These are phyloP conservation scores for Styphnolobium japonicum DNA, from an alignment of 306 rosid species.

Conservation along the genomic window DNA sequence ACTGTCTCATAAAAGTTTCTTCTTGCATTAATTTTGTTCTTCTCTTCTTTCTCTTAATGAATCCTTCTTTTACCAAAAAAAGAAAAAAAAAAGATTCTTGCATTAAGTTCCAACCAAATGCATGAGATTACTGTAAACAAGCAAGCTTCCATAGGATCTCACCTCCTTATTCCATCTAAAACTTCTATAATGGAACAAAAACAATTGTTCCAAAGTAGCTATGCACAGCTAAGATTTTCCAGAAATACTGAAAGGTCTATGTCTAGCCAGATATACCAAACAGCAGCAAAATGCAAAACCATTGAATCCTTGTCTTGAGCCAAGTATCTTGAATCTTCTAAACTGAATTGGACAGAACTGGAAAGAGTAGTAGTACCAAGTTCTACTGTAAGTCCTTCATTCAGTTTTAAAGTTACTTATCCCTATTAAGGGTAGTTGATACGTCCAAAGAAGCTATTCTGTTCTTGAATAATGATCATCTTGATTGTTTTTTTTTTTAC, in stretches of 20 bases:
- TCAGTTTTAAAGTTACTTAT: neutral
- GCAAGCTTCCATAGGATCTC: neutral
- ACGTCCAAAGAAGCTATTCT: neutral
- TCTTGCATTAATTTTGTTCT: neutral
- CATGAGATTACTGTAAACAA: neutral
- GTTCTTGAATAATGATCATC: neutral
- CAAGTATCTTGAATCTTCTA: neutral
- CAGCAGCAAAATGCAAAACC: neutral
- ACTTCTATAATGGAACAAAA: neutral
- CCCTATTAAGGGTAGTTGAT: neutral
- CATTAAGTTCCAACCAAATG: neutral
- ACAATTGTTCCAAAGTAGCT: neutral
- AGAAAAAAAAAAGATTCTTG: neutral
- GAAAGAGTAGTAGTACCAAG: neutral
- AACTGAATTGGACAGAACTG: neutral
- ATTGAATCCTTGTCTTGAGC: neutral
- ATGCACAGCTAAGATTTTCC: neutral
- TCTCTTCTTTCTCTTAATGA: too few relatives aligned
- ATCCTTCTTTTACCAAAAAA: neutral
- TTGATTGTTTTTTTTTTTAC: neutral
- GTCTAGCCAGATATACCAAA: neutral
- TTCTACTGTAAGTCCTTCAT: neutral
- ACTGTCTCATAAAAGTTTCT: neutral
- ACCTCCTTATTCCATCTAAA: neutral
- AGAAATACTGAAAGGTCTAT: neutral